Percentiles rank a stretch among this genome's conserved stretches.
Conservation (phyloP, 2,329 filamentous ascomycete species). For the Calycina herbarum region DNA sequence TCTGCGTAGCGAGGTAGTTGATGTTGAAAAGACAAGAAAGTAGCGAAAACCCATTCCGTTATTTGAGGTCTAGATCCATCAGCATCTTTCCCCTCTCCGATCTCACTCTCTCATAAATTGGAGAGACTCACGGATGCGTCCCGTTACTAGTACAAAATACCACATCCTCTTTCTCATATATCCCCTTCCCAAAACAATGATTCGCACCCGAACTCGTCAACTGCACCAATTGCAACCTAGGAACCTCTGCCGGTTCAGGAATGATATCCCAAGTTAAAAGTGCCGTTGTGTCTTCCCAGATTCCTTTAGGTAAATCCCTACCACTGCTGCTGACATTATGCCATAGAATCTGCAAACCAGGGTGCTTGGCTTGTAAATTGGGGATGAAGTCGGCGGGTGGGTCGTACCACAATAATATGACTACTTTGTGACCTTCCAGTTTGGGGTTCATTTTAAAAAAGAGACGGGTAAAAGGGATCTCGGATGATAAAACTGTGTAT, state of each 20-base stretch:
- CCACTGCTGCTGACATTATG: slow-evolving; percentile 21
- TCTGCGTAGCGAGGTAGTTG: slow-evolving; percentile 36
- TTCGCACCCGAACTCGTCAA: slow-evolving; percentile 47
- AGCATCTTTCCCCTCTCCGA: background rate
- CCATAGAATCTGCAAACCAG: slow-evolving; percentile 43
- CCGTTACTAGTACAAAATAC: slow-evolving; percentile 46
- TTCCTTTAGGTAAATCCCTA: slow-evolving; percentile 25
- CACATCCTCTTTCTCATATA: slow-evolving; percentile 40
- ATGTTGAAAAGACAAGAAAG: slow-evolving; percentile 39
- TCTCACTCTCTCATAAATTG: background rate
- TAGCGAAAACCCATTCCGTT: slow-evolving; percentile 44
- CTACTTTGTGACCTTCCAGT: slow-evolving; percentile 43
- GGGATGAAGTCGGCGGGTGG: slow-evolving; percentile 41
- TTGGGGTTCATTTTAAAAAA: slow-evolving; percentile 13
- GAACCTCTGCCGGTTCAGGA: slow-evolving; percentile 37
- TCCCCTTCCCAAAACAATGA: slow-evolving; percentile 40
- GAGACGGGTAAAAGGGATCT: background rate
- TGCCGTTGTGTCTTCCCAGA: slow-evolving; percentile 46
- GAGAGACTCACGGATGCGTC: slow-evolving; percentile 42
- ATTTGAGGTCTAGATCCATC: slow-evolving; percentile 39
- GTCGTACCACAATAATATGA: slow-evolving; percentile 41
- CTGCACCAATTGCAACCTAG: slow-evolving; percentile 47
- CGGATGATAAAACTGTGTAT: background rate
- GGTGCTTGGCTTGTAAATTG: slow-evolving; percentile 38
- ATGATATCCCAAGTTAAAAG: slow-evolving; percentile 38